Evolutionary conservation across 768 basidiomycete genomes (phyloP), one percentile per base, ranked within the genome.

Genomic region (Tylopilus subfusipes): DNA sequence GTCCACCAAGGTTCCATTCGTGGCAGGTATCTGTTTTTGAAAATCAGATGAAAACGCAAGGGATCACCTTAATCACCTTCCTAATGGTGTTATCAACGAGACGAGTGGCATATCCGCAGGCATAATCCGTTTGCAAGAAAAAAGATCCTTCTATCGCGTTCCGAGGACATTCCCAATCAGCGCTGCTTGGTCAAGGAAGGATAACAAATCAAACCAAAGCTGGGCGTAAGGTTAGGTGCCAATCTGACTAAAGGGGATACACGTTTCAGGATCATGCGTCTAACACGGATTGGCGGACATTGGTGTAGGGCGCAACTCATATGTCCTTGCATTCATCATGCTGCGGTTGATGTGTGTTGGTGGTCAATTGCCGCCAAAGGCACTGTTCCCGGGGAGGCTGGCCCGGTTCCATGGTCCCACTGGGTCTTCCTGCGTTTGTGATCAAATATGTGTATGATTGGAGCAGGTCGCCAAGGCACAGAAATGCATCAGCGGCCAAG

Each of bases 1-100:
- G 29, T 42, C 48, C 30, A 40, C 6, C 39, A 46, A 25, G 39
- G 36, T 49, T 46, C 40, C 56, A 60, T 64, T 62, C 52, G 50
- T 13, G 54, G 52, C 48, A 53, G 39, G 36, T 40, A 54, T 49
- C 52, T 59, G 48, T 36, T 57, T 60, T 60, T 55, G 54, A 38
- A 57, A 55, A 57, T 61, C 45, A 34, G 40, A 44, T 55, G 56
- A 55, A 58, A 57, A 60, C 30, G 46, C 31, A 50, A n/a, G 47
- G 54, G 33, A 50, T 63, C 47, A 50, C 33, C 33, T 43, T 24
- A 34, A 52, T 36, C 48, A 48, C 57, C 24, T 64, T 63, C 63
- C 55, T 52, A 49, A 57, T 56, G 58, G 56, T 53, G 52, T 62
- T 66, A 64, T 59, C 56, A 45, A 29, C 58, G 48, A 40, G 38